Evolutionary conservation across 139 green algal species (phyloP), one percentile per base, ranked within the genome.

Genomic region (Ostreobium quekettii): DNA sequence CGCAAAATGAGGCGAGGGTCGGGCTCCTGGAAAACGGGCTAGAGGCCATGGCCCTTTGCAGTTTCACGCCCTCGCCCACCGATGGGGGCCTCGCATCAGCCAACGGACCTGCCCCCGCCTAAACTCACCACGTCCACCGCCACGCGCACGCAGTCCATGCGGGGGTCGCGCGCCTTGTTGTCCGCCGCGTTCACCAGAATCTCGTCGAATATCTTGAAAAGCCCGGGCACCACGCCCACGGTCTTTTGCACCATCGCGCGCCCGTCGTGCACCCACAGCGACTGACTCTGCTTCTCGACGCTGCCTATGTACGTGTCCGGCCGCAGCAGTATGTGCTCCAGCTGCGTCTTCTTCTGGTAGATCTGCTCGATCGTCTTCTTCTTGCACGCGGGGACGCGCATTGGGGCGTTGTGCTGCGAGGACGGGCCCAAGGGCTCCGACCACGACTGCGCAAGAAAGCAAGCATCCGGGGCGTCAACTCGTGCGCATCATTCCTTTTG

Each of bases 191-290:
- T 99, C 29, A 99, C 95, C 33, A 99, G 71, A 62, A 99, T 98
- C 80, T 99, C 95, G 70, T 99, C 95, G 75, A 99, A 99, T 64
- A 99, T 99, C 73, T 99, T 99, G 87, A 97, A 99, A n/a, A 99
- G 79, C 6, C 91, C 95, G 19, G 95, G 95, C 1, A 89, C 89
- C 36, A 83, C 95, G 4, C 67, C 78, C 38, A 98, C 70, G n/a
- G 76, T 64, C 24, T 75, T 78, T 15, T 77, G 67, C 28, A 83
- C 79, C 71, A 96, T 80, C 15, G 38, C 48, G 36, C 85, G 36
- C 79, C 85, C 89, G 56, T 97, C 88, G 57, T 96, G 89, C 32
- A 99, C 89, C 94, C 94, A 99, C 48, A 97, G 70, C 47, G 64
- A 70, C 62, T 89, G 80, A 65, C 85, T 77, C 77, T 97, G 87